Evolutionary conservation across 495 filamentous ascomycete species (phyloP).

Genomic region (Friedmanniomyces endolithicus): DNA sequence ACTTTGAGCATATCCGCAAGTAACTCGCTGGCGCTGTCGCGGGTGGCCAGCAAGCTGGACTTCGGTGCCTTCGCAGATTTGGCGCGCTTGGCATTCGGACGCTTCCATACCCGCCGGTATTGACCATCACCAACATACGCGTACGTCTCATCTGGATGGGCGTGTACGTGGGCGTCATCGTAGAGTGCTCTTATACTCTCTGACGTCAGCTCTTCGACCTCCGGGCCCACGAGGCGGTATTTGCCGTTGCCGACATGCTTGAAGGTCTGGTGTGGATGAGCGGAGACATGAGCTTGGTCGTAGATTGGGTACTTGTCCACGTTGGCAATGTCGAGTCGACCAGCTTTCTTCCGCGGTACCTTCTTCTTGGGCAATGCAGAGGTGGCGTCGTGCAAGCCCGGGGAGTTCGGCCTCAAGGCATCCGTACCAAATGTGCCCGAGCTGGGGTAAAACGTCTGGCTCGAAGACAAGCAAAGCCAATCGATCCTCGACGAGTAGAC

Average conservation of each 20-base stretch:
- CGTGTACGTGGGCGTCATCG: neutral
- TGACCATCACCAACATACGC: neutral
- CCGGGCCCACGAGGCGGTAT: neutral
- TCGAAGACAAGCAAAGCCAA: neutral
- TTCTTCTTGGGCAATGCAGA: no score
- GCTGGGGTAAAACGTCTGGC: neutral
- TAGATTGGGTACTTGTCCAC: neutral
- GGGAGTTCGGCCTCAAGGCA: no score
- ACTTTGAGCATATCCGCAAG: neutral
- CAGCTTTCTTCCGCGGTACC: neutral
- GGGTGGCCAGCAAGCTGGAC: no score
- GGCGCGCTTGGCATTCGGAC: neutral
- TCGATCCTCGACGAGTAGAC: no score
- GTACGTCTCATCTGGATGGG: neutral
- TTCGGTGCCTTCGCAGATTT: neutral
- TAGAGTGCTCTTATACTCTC: neutral
- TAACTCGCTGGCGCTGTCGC: no score
- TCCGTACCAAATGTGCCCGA: conserved; percentile 2
- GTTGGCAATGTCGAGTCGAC: neutral
- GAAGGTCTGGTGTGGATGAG: neutral
- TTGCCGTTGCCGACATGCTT: neutral
- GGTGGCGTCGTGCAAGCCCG: no score
- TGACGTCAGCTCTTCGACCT: neutral
- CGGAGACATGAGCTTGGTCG: neutral
- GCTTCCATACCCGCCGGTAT: neutral